Evolutionary conservation across 1,139 yeast species (phyloP).

Genomic region (Lodderomyces parapsilosis): DNA sequence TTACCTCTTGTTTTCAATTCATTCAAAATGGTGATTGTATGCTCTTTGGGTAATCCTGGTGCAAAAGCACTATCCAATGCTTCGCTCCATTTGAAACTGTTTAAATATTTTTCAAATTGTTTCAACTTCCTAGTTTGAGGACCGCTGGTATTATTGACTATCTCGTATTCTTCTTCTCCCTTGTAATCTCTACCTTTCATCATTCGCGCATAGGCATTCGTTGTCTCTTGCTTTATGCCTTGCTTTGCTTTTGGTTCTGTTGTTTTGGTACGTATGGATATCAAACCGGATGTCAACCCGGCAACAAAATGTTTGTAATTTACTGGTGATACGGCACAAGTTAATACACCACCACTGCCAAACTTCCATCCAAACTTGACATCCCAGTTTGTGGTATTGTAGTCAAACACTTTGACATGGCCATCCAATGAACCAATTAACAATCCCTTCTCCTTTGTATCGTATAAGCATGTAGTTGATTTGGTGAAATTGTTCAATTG

Average conservation of each 20-base stretch:
- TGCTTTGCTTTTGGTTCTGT: conserved; percentile 58
- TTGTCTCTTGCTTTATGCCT: conserved; percentile 46
- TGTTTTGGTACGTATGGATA: conserved; percentile 85
- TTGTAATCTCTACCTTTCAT: conserved; percentile 88
- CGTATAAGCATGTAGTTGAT: conserved; percentile 81
- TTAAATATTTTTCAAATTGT: conserved; percentile 78
- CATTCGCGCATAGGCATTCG: conserved; percentile 68
- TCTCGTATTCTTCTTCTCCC: conserved; percentile 77
- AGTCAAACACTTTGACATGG: conserved; percentile 92
- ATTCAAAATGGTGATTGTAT: conserved; percentile 74
- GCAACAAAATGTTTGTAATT: conserved; percentile 83
- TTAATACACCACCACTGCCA: conserved; percentile 81
- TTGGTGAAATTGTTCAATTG: conserved; percentile 83
- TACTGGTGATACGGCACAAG: conserved; percentile 84
- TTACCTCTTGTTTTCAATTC: conserved; percentile 89
- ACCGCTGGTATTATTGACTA: conserved; percentile 42
- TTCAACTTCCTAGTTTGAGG: conserved; percentile 60
- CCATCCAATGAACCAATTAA: conserved; percentile 96
- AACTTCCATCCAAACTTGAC: conserved; percentile 97
- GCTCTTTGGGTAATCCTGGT: conserved; percentile 74
- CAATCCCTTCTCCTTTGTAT: conserved; percentile 70
- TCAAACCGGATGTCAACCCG: conserved; percentile 88
- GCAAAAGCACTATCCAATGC: conserved; percentile 86
- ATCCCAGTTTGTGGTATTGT: conserved; percentile 70
- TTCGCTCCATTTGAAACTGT: conserved; percentile 88